Base-by-base conservation (phyloP, 169 alveolate species). In the Cryptosporidium canis region DNA sequence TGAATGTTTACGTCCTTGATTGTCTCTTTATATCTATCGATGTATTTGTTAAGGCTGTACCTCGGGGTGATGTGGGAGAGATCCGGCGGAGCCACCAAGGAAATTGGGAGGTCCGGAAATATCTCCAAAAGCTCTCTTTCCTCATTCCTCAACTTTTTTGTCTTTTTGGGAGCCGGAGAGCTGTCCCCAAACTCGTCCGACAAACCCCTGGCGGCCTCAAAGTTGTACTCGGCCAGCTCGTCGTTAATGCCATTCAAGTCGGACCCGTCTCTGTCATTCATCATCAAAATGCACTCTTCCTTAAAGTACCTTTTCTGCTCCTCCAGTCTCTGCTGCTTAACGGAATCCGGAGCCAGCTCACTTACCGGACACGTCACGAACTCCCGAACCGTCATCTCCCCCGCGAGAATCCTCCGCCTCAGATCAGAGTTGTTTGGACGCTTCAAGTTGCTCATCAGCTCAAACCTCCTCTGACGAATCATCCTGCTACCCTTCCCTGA, bases 311-410 rank as follows among this genome's bases (percentile, higher is more conserved):
- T 31, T 56, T 72, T 51, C 29, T 72, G 85, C 24, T 72, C 85
- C 18, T 53, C 71, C 24, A 72, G 35, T 37, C 85, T 72, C 16
- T 72, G 67, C 43, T 72, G 85, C 21, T 56, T 72, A 14, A 72
- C 67, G 11, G 85, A 72, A 72, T 72, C 85, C 9, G 85, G 70
- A 29, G 85, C 85, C 48, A 72, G 55, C 55, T 72, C 85, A 55
- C 85, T 72, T 14, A 72, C 85, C 16, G 67, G 71, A 31, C 85
- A 72, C n/a, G 67, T 72, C 11, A 72, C 85, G 55, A 72, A 72
- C 24, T 72, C 64, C 41, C 85, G 51, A 21, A 72, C 56, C 9
- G 85, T 18, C 85, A 72, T 72, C 55, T 72, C 85, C 14, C 85
- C 85, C 16, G 70, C 58, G n/a, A 72, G 37, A 9, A 72, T 72